A percentile compares a stretch with the other conserved stretches of the same genome.
phyloP scores from a whole-genome alignment of 2,329 filamentous ascomycete genomes.

The Trematosphaeria pertusa region DNA sequence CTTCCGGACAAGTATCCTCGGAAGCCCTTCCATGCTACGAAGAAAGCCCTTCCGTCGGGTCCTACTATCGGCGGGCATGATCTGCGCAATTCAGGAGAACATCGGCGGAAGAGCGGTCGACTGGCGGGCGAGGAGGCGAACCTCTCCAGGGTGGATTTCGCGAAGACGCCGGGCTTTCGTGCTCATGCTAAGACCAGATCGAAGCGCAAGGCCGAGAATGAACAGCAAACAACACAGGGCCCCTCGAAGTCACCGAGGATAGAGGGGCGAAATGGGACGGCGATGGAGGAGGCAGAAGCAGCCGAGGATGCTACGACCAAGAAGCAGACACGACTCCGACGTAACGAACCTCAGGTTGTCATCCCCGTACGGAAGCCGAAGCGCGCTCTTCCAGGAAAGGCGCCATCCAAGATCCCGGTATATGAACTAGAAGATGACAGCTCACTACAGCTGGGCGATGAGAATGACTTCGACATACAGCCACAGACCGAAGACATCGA shows the following conservation, averaged over 20 bases:
- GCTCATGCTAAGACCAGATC: background rate
- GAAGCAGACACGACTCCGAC: background rate
- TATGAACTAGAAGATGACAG: too few species aligned
- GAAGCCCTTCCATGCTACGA: background rate
- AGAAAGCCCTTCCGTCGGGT: background rate
- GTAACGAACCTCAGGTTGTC: background rate
- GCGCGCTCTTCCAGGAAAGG: too few species aligned
- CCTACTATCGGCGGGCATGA: background rate
- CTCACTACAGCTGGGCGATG: too few species aligned
- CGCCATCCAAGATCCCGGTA: too few species aligned
- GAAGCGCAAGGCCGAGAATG: slow-evolving; percentile 10
- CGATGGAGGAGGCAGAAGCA: background rate
- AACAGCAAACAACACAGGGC: background rate
- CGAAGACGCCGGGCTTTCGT: background rate
- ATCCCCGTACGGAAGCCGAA: background rate
- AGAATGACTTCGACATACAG: too few species aligned
- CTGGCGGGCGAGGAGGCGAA: slow-evolving; percentile 12
- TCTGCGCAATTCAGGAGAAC: too few species aligned
- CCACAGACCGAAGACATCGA: too few species aligned
- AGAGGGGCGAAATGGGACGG: background rate
- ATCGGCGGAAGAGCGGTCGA: slow-evolving; percentile 5
- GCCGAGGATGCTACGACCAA: background rate
- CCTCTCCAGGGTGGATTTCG: slow-evolving; percentile 5
- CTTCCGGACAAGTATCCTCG: background rate
- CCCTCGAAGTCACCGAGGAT: slow-evolving; percentile 10